These are phyloP conservation scores for Drosera capensis DNA, from an alignment of 148 eudicot species.

Conservation along the genomic window DNA sequence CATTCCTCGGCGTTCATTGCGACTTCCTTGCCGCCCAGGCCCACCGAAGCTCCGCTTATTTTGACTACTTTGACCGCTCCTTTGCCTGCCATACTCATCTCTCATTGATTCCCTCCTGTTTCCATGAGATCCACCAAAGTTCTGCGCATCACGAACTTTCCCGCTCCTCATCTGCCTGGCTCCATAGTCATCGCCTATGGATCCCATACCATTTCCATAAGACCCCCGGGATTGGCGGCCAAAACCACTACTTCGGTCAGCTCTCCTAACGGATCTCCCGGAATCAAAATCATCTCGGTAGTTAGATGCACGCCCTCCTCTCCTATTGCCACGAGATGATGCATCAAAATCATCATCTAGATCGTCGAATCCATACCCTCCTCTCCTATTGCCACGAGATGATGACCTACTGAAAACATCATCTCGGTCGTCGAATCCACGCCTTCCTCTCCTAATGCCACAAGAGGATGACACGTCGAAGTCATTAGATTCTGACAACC, in stretches of 20 bases:
- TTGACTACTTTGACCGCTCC: too few species aligned
- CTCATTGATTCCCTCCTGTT: conserved; percentile 17
- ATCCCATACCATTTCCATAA: not conserved
- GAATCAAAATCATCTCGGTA: too few species aligned
- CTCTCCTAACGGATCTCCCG: not conserved
- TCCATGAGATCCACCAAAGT: conserved; percentile 11
- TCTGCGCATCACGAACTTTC: conserved; percentile 7
- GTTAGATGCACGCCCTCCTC: conserved; percentile 2
- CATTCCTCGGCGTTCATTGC: conserved; percentile 19
- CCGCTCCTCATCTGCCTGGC: conserved; percentile 8
- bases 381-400: conserved; percentile 12
- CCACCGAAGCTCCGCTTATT: too few species aligned
- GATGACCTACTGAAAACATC: too few species aligned
- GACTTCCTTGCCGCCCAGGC: conserved; percentile 14
- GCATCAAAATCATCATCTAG: conserved; percentile 12
- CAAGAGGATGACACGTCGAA: too few species aligned
- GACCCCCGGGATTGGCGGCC: conserved; percentile 1
- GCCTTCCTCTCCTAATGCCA: too few species aligned
- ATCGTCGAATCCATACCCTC: conserved; percentile 4
- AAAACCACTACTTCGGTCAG: not conserved
- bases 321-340: conserved; percentile 17
- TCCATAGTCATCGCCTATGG: conserved; percentile 1
- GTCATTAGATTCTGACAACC: conserved; percentile 14
- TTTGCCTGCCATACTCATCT: too few species aligned
- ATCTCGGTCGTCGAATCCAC: too few species aligned